A percentile compares a stretch with the other conserved stretches of the same genome.
Conservation (phyloP, 306 rosid genomes). For the Rosa rugosa region DNA sequence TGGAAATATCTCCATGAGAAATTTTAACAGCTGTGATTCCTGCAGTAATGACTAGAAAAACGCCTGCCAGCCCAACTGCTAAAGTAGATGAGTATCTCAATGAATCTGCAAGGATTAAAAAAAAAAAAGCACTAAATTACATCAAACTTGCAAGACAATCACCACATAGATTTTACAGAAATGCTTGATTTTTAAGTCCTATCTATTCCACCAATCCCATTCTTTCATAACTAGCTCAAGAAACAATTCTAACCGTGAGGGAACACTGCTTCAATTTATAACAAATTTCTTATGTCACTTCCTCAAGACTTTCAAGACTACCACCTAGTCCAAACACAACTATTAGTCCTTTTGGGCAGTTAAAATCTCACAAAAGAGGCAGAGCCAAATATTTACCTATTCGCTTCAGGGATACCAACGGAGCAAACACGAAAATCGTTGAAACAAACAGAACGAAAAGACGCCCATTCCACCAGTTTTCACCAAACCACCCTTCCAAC, state of each 20-base stretch:
- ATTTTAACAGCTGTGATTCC: constrained; percentile 55
- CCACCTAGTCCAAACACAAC: not conserved
- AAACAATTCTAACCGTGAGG: not conserved
- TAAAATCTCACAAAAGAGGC: not conserved
- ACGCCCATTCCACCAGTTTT: constrained; percentile 60
- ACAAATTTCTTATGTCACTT: not conserved
- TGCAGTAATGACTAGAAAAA: constrained; percentile 63
- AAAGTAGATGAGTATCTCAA: constrained; percentile 55
- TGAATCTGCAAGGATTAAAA: constrained; percentile 52
- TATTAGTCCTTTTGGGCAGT: not conserved
- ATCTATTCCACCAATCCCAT: not conserved
- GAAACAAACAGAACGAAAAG: constrained; percentile 51
- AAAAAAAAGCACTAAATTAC: constrained; percentile 16
- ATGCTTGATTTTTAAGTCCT: not conserved
- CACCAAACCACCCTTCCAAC: constrained; percentile 77
- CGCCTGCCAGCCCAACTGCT: constrained; percentile 64
- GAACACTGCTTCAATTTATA: not conserved
- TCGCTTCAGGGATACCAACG: constrained; percentile 56
- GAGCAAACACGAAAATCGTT: constrained; percentile 55
- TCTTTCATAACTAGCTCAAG: not conserved
- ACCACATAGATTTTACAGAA: not conserved
- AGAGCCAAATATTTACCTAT: constrained; percentile 40
- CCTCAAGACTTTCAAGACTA: not conserved
- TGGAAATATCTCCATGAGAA: constrained; percentile 45
- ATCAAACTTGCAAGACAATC: not conserved